A percentile compares a stretch with the other conserved stretches of the same genome.
These are phyloP conservation scores for Venturia oleaginea DNA, from an alignment of 2,329 filamentous ascomycete species.

Conservation along the genomic window DNA sequence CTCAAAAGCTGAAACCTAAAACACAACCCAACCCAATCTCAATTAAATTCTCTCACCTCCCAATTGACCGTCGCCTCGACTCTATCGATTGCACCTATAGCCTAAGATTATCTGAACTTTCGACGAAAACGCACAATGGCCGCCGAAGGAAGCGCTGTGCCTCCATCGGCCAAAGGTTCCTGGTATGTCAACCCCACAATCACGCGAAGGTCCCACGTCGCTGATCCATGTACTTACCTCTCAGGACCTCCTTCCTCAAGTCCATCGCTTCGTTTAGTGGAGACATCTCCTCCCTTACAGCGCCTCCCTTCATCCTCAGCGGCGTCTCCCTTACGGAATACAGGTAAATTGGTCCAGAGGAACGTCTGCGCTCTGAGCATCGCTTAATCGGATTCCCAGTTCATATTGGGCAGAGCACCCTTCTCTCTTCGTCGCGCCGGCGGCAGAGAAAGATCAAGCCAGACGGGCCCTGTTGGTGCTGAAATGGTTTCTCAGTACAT, in stretches of 20 bases:
- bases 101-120: not conserved
- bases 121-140: constrained; percentile 4
- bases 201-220: not conserved
- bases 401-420: constrained; percentile 50
- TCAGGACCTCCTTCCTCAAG: constrained; percentile 21
- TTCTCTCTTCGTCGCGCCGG: constrained; percentile 68
- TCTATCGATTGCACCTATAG: not conserved
- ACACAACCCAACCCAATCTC: not conserved
- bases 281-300: constrained; percentile 47
- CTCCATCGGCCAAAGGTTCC: constrained; percentile 36
- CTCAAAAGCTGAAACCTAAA: not conserved
- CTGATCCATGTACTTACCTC: not conserved
- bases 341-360: constrained; percentile 22
- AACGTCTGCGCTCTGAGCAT: not conserved
- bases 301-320: constrained; percentile 47
- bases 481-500: constrained; percentile 89
- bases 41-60: not conserved
- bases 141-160: constrained; percentile 37
- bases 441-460: constrained; percentile 66
- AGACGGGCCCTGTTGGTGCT: constrained; percentile 81
- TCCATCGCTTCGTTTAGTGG: constrained; percentile 48
- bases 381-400: not conserved
- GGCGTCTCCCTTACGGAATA: constrained; percentile 48
- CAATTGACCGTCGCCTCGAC: not conserved
- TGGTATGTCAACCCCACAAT: constrained; percentile 44